These are phyloP conservation scores for Leccinum pellstonianum DNA, from an alignment of 768 basidiomycete species.

Conservation along the genomic window DNA sequence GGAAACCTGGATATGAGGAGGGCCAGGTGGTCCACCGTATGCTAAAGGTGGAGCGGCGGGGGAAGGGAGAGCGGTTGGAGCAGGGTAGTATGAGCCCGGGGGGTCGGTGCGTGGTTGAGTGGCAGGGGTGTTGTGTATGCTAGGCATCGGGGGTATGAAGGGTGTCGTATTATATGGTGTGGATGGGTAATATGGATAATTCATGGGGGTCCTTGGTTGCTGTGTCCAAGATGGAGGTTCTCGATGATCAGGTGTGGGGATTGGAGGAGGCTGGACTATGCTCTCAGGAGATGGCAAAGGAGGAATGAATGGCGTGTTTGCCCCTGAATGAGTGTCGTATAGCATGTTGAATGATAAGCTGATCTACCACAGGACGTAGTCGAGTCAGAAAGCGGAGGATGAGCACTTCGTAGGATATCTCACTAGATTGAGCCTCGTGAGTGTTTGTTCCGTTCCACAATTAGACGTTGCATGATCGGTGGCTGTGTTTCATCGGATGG, in stretches of 20 bases:
- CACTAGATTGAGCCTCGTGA: constrained; percentile 1
- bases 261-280: constrained; percentile 34
- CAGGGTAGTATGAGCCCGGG: constrained; percentile 34
- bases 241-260: constrained; percentile 31
- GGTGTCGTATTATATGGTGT: constrained; percentile 40
- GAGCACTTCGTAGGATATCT: constrained; percentile 19
- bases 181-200: constrained; percentile 40
- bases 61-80: constrained; percentile 31
- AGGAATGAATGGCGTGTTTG: constrained; percentile 39
- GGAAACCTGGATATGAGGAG: constrained; percentile 17
- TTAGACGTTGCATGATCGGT: constrained; percentile 18
- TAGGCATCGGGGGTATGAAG: constrained; percentile 38
- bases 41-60: constrained; percentile 12
- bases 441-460: constrained; percentile 4
- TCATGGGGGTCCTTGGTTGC: constrained; percentile 32
- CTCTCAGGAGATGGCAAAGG: constrained; percentile 38
- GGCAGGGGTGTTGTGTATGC: constrained; percentile 25
- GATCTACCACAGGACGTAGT: constrained; percentile 19
- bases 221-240: constrained; percentile 37
- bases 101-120: constrained; percentile 23
- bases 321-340: constrained; percentile 31
- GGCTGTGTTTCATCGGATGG: constrained; percentile 19
- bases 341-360: constrained; percentile 30
- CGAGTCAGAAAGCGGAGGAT: constrained; percentile 18
- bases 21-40: constrained; percentile 9